Base-by-base conservation (phyloP, 108 stramenopile species). In the Cyclotella distinguenda region DNA sequence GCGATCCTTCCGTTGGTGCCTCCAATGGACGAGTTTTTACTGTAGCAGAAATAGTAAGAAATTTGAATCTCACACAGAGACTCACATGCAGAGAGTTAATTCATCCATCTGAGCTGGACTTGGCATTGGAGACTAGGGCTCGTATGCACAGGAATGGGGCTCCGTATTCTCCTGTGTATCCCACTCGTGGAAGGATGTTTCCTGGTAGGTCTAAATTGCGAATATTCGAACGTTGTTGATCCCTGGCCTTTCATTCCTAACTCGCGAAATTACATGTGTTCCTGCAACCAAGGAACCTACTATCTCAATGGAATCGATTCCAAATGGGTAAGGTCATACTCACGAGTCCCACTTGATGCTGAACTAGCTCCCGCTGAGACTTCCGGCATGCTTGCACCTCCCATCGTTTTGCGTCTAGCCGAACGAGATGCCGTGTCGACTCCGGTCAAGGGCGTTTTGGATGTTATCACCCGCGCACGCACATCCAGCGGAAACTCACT, bases 61-160 rank as follows among this genome's bases (percentile, higher is more conserved):
- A 76, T 15, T 57, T 97, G 64, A 78, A 91, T 42, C 65, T 96
- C 18, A 66, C 69, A 32, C 80, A 86, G 38, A 82, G 95, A 25
- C 79, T 97, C 57, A 70, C 70, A 1, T 74, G 77, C 13, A 85
- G 97, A 21, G 96, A 96, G 79, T 68, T 82, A 60, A 85, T 96
- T 4, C 78, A 87, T 50, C 92, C 95, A 33, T 78, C 80, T 50
- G 97, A 97, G 63, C 80, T 97, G 51, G 90, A 94, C 66, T 80
- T 82, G 64, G 97, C 97, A 6, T 81, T 97, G 71, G 90, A 91
- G 38, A 91, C 94, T 22, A 73, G 95, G 10, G 95, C 90, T 11
- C 56, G 86, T 13, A 93, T 93, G 88, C 95, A 96, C 63, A 79
- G 77, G 23, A 83, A 85, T 23, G 86, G 86, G 32, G 84, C 84